These are phyloP conservation scores for Saturnispora silvae DNA, from an alignment of 805 yeast genomes.

Conservation along the genomic window DNA sequence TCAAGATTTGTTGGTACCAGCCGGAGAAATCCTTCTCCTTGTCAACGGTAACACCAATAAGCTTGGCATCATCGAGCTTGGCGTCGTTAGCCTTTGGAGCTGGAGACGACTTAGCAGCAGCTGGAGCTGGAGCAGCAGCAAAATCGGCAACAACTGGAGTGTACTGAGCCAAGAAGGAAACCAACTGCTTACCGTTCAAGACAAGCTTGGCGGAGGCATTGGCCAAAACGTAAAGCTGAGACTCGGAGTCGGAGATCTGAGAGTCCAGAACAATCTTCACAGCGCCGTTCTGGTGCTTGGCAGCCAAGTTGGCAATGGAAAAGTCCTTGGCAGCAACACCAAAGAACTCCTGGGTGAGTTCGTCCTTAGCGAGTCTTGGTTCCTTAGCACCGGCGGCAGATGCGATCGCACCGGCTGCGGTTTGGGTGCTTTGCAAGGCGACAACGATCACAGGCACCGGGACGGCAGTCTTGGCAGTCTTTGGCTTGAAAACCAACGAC, in stretches of 20 bases:
- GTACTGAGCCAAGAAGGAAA: constrained; percentile 41
- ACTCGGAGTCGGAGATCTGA: constrained; percentile 32
- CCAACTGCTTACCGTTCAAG: constrained; percentile 36
- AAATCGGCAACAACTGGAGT: constrained; percentile 48
- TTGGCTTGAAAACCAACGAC: constrained; percentile 81
- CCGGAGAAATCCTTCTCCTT: constrained; percentile 86
- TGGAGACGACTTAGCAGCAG: constrained; percentile 24
- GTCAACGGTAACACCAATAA: constrained; percentile 93
- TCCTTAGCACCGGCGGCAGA: constrained; percentile 63
- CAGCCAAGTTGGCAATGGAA: constrained; percentile 41
- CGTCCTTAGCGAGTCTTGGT: constrained; percentile 81
- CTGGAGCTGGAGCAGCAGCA: constrained; percentile 32
- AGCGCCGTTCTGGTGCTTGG: constrained; percentile 39
- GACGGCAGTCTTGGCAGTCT: constrained; percentile 70
- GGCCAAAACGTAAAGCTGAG: constrained; percentile 32
- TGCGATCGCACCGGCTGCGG: constrained; percentile 60
- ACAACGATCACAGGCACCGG: constrained; percentile 75
- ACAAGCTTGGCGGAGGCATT: constrained; percentile 43
- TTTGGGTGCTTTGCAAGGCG: constrained; percentile 59
- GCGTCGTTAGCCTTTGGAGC: constrained; percentile 28
- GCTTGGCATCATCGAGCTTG: constrained; percentile 70
- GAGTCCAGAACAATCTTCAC: constrained; percentile 51
- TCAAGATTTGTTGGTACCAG: constrained; percentile 94
- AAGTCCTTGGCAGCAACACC: constrained; percentile 49
- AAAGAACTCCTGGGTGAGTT: constrained; percentile 57